phyloP scores from a whole-genome alignment of 2,329 filamentous ascomycete species.

The Aciculosporium take region DNA sequence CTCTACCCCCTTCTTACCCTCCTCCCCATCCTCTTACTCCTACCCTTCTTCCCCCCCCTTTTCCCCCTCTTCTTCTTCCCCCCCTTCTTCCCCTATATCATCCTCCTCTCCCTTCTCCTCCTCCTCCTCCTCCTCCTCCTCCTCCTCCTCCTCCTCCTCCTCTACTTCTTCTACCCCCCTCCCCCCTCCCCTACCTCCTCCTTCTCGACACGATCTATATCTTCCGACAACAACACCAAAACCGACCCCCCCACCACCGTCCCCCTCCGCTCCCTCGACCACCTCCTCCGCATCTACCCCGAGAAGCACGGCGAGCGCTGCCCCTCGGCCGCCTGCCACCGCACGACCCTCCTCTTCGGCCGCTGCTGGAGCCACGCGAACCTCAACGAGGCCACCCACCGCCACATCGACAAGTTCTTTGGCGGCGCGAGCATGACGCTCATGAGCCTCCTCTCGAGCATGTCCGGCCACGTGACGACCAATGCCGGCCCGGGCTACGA shows the following conservation, averaged over 20 bases:
- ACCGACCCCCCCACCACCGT: conserved; percentile 19
- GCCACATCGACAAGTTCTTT: conserved; percentile 46
- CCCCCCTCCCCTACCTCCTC: no score
- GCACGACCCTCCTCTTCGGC: conserved; percentile 44
- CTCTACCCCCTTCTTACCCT: no score
- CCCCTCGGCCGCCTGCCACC: conserved; percentile 46
- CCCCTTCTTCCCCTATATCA: no score
- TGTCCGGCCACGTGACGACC: conserved; percentile 35
- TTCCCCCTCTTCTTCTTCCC: no score
- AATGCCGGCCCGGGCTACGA: conserved; percentile 35
- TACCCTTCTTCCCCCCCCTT: no score
- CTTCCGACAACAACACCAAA: no score
- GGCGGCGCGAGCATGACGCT: conserved; percentile 47
- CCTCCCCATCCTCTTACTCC: no score
- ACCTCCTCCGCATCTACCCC: conserved; percentile 43
- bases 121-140: no score
- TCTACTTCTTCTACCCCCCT: no score
- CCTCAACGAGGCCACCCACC: conserved; percentile 51
- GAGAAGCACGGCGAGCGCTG: conserved; percentile 41
- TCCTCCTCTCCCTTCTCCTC: no score
- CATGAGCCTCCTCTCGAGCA: conserved; percentile 40
- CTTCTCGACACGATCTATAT: no score
- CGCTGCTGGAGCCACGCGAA: conserved; percentile 49
- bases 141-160: no score
- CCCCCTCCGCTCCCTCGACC: conserved; percentile 38